Conservation (phyloP, 768 basidiomycete species). For the Leccinum barrowsii region DNA sequence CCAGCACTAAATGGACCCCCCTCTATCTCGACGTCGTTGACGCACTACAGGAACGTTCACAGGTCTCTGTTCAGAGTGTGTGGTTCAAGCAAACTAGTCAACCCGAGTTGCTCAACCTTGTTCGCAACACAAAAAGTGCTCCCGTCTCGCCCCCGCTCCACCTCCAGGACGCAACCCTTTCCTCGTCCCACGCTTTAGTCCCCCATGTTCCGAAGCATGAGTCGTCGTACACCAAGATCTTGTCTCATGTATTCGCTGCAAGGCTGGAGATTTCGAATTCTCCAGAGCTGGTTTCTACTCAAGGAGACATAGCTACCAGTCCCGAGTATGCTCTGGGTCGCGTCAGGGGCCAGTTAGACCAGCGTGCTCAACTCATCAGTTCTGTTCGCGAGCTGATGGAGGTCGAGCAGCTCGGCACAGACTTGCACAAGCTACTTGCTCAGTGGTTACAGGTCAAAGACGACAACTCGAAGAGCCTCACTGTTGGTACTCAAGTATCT, state of each 20-base stretch:
- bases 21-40: slow-evolving; percentile 79
- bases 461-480: slow-evolving; percentile 57
- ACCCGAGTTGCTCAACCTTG: slow-evolving; percentile 48
- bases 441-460: slow-evolving; percentile 81
- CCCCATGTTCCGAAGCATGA: slow-evolving; percentile 89
- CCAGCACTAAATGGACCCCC: slow-evolving; percentile 84
- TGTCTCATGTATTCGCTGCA: slow-evolving; percentile 73
- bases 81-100: slow-evolving; percentile 47
- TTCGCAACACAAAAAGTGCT: slow-evolving; percentile 39
- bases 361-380: slow-evolving; percentile 62
- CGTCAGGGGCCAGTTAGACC: slow-evolving; percentile 76
- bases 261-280: slow-evolving; percentile 85
- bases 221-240: slow-evolving; percentile 84
- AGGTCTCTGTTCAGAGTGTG: slow-evolving; percentile 58
- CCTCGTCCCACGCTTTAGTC: slow-evolving; percentile 21
- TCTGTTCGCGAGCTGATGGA: slow-evolving; percentile 66
- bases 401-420: slow-evolving; percentile 42
- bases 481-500: slow-evolving; percentile 56
- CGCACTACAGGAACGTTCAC: slow-evolving; percentile 59
- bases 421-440: slow-evolving; percentile 68
- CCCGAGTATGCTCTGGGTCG: slow-evolving; percentile 95
- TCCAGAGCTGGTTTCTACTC: slow-evolving; percentile 63
- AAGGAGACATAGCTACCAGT: slow-evolving; percentile 77
- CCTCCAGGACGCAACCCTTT: slow-evolving; percentile 40
- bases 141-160: slow-evolving; percentile 43